Evolutionary conservation across 1,139 yeast species (phyloP), one percentile per base, ranked within the genome.

Genomic region (Yamadazyma triangularis): DNA sequence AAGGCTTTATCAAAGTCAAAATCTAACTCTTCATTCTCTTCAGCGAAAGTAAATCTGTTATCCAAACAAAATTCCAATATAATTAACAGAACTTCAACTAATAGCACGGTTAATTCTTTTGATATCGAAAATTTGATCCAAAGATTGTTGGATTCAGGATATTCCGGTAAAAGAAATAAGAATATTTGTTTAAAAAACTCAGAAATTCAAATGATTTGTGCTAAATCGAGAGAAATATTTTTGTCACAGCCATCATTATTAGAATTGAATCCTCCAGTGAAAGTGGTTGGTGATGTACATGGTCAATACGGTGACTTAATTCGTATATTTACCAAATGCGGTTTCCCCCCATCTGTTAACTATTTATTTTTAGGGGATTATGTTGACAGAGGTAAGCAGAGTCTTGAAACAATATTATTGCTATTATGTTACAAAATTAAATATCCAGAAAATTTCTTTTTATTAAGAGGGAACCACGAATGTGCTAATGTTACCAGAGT

Each of bases 231-330:
- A 37, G 96, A 91, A 50, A 80, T 91, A 14, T 84, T 91, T 45
- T 60, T 91, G 38, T 73, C 84, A 23, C 97, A 91, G 54, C 98
- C 98, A 4, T 73, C 95, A 5, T 61, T 91, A 34, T 64, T 91
- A 33, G 97, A 91, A 54, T 66, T 91, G 39, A 78, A 88, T 12
- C 95, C 97, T 0, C 97, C 98, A 0, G 98, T 91, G 12, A 91
- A 91, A 58, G 89, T 91, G 24, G 97, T 89, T 5, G 98, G 97
- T 27, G 98, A 91, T 55, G 95, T 91, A 23, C 98, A 91, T 58
- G 97, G 98, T 13, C 98, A 91, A 56, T 91, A 81, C 58, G 85
- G 88, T 31, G 98, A 91, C 58, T 65, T 91, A 46, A 79, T 91
- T 42, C 75, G 97, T 43, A 73, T 91, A 45, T 91, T 91, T 58